Conservation (phyloP, 176 grass and related monocot genomes). For the Lolium rigidum region DNA sequence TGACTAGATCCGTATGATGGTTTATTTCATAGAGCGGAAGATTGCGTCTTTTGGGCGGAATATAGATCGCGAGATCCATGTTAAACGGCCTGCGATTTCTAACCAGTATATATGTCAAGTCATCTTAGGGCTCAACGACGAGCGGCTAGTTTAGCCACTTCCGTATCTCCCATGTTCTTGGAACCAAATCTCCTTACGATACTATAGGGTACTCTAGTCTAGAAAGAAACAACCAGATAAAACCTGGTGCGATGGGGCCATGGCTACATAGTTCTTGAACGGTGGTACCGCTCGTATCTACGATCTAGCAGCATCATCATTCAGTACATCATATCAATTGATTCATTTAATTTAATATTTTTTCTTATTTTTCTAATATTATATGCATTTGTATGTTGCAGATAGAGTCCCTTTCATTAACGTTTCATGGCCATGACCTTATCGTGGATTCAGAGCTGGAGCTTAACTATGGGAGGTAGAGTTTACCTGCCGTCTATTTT, state of each 20-base stretch:
- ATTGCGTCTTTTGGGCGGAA: neutral
- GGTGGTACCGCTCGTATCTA: neutral
- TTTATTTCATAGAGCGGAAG: neutral
- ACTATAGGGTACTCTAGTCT: neutral
- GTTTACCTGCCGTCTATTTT: neutral
- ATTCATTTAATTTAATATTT: neutral
- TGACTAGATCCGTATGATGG: neutral
- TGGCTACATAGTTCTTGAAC: neutral
- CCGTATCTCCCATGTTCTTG: neutral
- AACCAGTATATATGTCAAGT: neutral
- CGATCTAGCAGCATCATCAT: neutral
- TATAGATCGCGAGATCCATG: neutral
- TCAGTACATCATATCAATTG: neutral
- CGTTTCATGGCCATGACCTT: constrained; percentile 98
- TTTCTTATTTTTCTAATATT: neutral
- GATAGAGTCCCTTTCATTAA: constrained; percentile 93
- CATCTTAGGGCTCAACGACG: neutral
- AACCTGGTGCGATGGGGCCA: neutral
- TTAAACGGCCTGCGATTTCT: neutral
- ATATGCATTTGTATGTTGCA: constrained; percentile 47
- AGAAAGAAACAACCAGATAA: neutral
- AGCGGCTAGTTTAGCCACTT: neutral
- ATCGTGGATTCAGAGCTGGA: constrained; percentile 98
- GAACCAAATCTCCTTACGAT: neutral
- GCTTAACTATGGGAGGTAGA: constrained; percentile 91